Conservation (phyloP, 495 filamentous ascomycete species). For the Aspergillus nanangensis region DNA sequence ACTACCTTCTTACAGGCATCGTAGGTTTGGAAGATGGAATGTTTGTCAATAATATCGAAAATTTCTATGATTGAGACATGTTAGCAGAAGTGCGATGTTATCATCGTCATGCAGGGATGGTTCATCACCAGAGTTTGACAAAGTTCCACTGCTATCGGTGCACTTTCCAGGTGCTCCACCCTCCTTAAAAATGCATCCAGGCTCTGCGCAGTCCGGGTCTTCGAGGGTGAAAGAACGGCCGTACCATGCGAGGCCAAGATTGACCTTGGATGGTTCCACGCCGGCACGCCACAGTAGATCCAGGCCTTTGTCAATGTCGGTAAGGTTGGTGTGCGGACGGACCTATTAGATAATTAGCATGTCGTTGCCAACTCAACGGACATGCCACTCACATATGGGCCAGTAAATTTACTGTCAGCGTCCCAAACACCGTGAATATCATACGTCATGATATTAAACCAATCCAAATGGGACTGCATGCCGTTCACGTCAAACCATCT, state of each 20-base stretch:
- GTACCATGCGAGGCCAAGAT: constrained; percentile 51
- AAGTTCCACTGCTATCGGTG: not conserved
- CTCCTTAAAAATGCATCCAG: constrained; percentile 1
- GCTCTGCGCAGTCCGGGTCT: constrained; percentile 18
- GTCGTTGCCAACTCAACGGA: not conserved
- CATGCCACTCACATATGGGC: too few species aligned
- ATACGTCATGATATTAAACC: not conserved
- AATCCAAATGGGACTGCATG: not conserved
- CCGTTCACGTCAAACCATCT: not conserved
- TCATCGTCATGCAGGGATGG: too few species aligned
- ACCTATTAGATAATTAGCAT: constrained; percentile 5
- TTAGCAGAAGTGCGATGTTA: too few species aligned
- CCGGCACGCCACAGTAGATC: constrained; percentile 43
- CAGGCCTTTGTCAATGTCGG: constrained; percentile 6
- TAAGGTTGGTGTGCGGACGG: not conserved
- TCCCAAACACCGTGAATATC: not conserved
- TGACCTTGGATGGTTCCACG: constrained; percentile 35
- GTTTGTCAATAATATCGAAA: too few species aligned
- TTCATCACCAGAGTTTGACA: not conserved
- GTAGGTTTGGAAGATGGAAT: not conserved
- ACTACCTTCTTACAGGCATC: too few species aligned
- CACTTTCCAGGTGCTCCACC: not conserved
- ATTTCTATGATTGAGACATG: too few species aligned
- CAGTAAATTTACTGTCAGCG: not conserved
- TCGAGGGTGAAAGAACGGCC: constrained; percentile 36